Evolutionary conservation across 2,329 filamentous ascomycete species (phyloP).

Genomic region (Orbilia oligospora): DNA sequence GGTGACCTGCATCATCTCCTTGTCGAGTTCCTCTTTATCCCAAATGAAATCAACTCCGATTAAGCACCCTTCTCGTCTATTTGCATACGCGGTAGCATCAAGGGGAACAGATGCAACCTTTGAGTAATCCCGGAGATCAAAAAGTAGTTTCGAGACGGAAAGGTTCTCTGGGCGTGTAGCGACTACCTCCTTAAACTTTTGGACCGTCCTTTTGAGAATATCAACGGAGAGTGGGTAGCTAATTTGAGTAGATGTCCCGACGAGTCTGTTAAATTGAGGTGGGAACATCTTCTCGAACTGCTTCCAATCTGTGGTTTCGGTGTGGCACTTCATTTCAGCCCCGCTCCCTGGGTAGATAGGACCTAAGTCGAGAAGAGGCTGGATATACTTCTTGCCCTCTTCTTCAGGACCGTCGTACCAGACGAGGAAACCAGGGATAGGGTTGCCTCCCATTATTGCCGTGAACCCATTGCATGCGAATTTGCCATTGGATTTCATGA

Average conservation of each 20-base stretch:
- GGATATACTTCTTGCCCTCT: constrained; percentile 34
- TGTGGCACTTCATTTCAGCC: constrained; percentile 33
- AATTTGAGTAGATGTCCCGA: constrained; percentile 44
- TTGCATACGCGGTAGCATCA: constrained; percentile 57
- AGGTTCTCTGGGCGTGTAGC: constrained; percentile 37
- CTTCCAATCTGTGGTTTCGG: constrained; percentile 39
- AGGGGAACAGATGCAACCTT: constrained; percentile 48
- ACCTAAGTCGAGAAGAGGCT: constrained; percentile 40
- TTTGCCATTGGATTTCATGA: constrained; percentile 56
- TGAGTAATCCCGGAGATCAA: constrained; percentile 49
- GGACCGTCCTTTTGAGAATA: constrained; percentile 24
- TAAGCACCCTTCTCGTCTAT: constrained; percentile 40
- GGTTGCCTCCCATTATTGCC: constrained; percentile 17
- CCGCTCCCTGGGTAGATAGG: constrained; percentile 33
- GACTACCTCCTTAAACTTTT: constrained; percentile 26
- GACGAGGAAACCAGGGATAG: constrained; percentile 41
- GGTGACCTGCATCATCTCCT: constrained; percentile 28
- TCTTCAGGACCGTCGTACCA: constrained; percentile 57
- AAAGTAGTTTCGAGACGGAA: constrained; percentile 38
- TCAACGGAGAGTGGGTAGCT: constrained; percentile 30
- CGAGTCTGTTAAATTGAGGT: constrained; percentile 48
- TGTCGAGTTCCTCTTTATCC: constrained; percentile 44
- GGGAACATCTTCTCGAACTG: constrained; percentile 38
- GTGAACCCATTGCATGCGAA: constrained; percentile 37
- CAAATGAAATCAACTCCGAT: constrained; percentile 43